These are phyloP conservation scores for Leccinum fallax DNA, from an alignment of 1,284 basidiomycete genomes.

Conservation along the genomic window DNA sequence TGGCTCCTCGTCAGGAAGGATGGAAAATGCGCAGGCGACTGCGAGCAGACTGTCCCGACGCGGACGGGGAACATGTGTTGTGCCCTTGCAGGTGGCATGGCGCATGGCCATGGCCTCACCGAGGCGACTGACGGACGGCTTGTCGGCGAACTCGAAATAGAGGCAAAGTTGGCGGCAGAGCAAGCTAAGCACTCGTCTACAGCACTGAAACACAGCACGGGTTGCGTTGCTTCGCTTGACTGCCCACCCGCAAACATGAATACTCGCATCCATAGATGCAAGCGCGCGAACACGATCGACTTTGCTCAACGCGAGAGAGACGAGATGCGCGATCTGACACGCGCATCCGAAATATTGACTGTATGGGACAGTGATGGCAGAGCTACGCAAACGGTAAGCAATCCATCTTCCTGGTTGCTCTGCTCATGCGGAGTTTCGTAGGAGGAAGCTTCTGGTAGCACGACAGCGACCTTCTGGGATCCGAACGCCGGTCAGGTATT, in stretches of 20 bases:
- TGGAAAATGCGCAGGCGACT: conserved; percentile 25
- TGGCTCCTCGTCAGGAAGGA: conserved; percentile 35
- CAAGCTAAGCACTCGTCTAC: neutral
- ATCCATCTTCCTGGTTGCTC: neutral
- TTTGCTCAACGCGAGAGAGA: conserved; percentile 81
- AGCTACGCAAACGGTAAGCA: conserved; percentile 19
- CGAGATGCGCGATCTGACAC: conserved; percentile 88
- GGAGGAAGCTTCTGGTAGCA: conserved; percentile 36
- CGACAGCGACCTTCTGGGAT: conserved; percentile 50
- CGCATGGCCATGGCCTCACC: conserved; percentile 24
- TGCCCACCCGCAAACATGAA: conserved; percentile 6
- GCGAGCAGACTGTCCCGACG: conserved; percentile 9
- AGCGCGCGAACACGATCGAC: conserved; percentile 59
- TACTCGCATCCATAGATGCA: conserved; percentile 34
- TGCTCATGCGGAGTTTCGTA: conserved; percentile 13
- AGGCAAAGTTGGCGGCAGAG: conserved; percentile 19
- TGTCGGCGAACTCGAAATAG: conserved; percentile 26
- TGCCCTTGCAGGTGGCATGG: conserved; percentile 1
- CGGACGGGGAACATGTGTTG: neutral
- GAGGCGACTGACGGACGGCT: conserved; percentile 25
- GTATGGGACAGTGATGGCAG: conserved; percentile 32
- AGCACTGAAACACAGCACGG: neutral
- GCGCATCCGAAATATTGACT: conserved; percentile 28
- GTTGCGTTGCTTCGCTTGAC: neutral
- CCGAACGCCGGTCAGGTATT: conserved; percentile 65